Base-by-base conservation (phyloP, 2,329 filamentous ascomycete genomes). In the Metarhizium anisopliae region DNA sequence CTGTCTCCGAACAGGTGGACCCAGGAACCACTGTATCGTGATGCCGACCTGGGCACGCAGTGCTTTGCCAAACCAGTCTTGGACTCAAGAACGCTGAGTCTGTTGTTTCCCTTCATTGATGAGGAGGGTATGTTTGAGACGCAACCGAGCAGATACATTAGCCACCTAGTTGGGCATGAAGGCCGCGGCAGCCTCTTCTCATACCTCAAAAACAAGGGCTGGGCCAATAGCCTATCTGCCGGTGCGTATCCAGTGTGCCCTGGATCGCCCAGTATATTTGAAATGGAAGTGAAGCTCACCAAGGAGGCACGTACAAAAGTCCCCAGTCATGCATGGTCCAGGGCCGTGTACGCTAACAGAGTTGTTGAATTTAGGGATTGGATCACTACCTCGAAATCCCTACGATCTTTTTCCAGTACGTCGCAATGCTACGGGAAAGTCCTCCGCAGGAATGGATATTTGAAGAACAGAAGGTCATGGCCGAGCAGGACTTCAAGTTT, bases 401-500 rank as follows among this genome's bases (percentile, higher is more conserved):
- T 60, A 92, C 92, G 70, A 82, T 86, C 35, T 80, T 96, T 59
- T 96, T 96, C 74, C 87, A 95, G 68, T 99, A 99, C 65, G 85
- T 97, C 59, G 85, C 90, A 11, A 82, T 99, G 69, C 81, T 99
- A 55, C 85, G 84, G 59, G 89, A 95, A 64, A 79, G 80, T 2
- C 82, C 87, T 5, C 92, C 93, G 0, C 87, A 95, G 62, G 79
- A 95, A 68, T 97, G 94, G 94, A 91, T 97, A 56, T 92, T 94
- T 57, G 83, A 95, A 36, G 94, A 99, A 72, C 88, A 94, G 70
- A 93, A 91, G 70, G 85, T 86, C 40, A 85, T 97, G 74, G 86
- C 89, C 49, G 92, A 97, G 62, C 90, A 97, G 13, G 89, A 95
- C 63, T 99, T 99, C 78, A 89, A 88, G 61, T 99, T 95, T 73